A percentile compares a stretch with the other conserved stretches of the same genome.
These are phyloP conservation scores for Inga laurina DNA, from an alignment of 306 rosid genomes.

Conservation along the genomic window DNA sequence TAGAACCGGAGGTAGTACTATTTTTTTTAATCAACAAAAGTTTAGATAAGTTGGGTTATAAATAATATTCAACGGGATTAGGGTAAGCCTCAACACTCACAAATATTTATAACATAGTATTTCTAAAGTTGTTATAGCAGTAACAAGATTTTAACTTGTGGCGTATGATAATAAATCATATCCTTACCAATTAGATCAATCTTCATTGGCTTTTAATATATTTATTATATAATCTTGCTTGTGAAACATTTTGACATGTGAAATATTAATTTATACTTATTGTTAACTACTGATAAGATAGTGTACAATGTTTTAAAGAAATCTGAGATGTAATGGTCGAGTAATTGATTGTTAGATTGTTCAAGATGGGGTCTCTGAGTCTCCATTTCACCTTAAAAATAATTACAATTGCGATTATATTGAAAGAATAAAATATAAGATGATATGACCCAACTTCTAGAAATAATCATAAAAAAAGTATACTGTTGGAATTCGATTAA, in stretches of 20 bases:
- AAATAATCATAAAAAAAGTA: not conserved
- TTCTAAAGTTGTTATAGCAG: not conserved
- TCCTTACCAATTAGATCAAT: not conserved
- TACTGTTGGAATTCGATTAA: not conserved
- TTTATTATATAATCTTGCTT: not conserved
- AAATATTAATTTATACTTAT: not conserved
- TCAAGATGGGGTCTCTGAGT: not conserved
- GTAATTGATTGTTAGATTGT: not conserved
- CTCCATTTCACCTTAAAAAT: not conserved
- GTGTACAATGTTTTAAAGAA: not conserved
- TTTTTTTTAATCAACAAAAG: not conserved
- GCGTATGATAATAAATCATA: not conserved
- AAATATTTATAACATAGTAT: no score
- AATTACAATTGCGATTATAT: not conserved
- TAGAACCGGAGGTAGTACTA: no score
- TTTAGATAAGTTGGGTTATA: not conserved
- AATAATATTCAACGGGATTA: no score
- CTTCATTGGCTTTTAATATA: not conserved
- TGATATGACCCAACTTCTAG: conserved; percentile 11
- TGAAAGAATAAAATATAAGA: not conserved
- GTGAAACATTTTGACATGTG: not conserved
- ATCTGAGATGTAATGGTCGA: not conserved
- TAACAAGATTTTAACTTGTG: not conserved
- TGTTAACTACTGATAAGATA: not conserved
- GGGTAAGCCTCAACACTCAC: not conserved